Evolutionary conservation across 1,284 basidiomycete genomes (phyloP).

Genomic region (Fomitopsis palustris): DNA sequence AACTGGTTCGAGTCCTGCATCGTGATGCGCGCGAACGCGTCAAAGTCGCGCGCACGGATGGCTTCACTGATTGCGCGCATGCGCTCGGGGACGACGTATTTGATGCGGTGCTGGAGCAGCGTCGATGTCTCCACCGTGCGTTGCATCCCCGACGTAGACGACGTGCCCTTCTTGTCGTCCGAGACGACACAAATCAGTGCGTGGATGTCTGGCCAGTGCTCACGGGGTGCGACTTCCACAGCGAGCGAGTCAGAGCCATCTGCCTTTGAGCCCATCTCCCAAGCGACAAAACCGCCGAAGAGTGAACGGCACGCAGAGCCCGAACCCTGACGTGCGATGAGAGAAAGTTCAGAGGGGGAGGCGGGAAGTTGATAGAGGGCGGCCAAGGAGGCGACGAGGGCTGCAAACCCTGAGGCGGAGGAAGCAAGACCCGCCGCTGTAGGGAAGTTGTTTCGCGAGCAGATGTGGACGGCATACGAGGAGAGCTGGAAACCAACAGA

Average conservation of each 20-base stretch:
- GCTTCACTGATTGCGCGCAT: conserved; percentile 84
- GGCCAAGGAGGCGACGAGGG: conserved; percentile 88
- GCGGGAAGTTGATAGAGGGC: conserved; percentile 80
- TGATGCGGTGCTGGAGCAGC: conserved; percentile 89
- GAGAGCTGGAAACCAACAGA: conserved; percentile 55
- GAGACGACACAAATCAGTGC: conserved; percentile 97
- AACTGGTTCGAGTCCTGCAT: conserved; percentile 99
- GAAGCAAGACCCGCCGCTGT: conserved; percentile 98
- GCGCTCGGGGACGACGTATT: conserved; percentile 81
- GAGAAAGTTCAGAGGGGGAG: conserved; percentile 71
- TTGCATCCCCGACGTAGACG: conserved; percentile 96
- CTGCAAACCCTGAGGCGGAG: conserved; percentile 96
- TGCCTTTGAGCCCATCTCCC: conserved; percentile 74
- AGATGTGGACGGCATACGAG: conserved; percentile 76
- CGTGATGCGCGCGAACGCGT: conserved; percentile 86
- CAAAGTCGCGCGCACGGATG: conserved; percentile 82
- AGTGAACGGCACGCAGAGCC: conserved; percentile 98
- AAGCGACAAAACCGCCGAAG: conserved; percentile 96
- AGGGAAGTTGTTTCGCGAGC: conserved; percentile 98
- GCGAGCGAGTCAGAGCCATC: conserved; percentile 89
- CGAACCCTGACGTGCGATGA: conserved; percentile 95
- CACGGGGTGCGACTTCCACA: conserved; percentile 80
- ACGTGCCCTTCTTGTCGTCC: conserved; percentile 96
- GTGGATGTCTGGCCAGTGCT: conserved; percentile 94
- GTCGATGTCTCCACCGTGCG: conserved; percentile 90